Evolutionary conservation across 345 rosid species (phyloP).

Genomic region (Carallia brachiata): DNA sequence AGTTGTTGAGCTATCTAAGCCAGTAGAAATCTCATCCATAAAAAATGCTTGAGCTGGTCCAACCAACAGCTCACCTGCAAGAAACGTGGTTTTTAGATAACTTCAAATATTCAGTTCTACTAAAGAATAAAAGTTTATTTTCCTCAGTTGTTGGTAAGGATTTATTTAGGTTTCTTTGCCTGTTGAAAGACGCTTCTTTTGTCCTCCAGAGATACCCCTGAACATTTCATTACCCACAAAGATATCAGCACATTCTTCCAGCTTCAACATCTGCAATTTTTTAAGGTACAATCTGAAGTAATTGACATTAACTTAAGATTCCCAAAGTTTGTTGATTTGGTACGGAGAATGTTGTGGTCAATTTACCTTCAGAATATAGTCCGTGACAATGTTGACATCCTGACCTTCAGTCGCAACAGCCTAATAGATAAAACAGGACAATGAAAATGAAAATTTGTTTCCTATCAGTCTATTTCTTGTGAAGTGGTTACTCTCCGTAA

Average conservation of each 20-base stretch:
- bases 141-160: neutral
- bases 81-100: neutral
- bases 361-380: slow-evolving; percentile 67
- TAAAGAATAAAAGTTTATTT: neutral
- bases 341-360: too few relatives aligned
- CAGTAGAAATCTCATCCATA: slow-evolving; percentile 78
- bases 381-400: slow-evolving; percentile 61
- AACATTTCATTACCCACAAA: slow-evolving; percentile 64
- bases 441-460: neutral
- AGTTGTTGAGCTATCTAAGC: slow-evolving; percentile 73
- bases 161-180: slow-evolving; percentile 28
- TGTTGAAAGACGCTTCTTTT: slow-evolving; percentile 70
- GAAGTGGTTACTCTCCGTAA: neutral
- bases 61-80: slow-evolving; percentile 60
- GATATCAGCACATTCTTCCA: slow-evolving; percentile 63
- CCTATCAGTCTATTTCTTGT: neutral
- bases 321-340: too few relatives aligned
- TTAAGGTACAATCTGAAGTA: too few relatives aligned
- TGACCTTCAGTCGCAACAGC: slow-evolving; percentile 64
- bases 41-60: slow-evolving; percentile 57
- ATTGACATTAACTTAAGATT: too few relatives aligned
- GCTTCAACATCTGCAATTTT: slow-evolving; percentile 54
- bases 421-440: slow-evolving; percentile 14
- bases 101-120: neutral
- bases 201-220: slow-evolving; percentile 79